Conservation (phyloP, 768 basidiomycete species). For the Podaxis pistillaris region DNA sequence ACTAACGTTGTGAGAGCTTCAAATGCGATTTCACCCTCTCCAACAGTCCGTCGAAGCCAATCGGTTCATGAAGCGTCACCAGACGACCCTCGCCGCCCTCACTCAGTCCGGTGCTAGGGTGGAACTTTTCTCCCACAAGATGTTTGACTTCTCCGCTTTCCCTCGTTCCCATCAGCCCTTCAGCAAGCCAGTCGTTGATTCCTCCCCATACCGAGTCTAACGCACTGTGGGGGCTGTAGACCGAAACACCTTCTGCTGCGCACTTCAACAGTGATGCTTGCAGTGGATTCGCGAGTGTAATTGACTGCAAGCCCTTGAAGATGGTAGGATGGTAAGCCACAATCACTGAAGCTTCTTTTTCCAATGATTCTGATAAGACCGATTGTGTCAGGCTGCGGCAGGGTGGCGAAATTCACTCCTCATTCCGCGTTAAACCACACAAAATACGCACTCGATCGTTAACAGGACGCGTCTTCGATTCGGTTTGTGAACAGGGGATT, state of each 20-base stretch:
- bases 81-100: slow-evolving; percentile 70
- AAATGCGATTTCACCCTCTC: slow-evolving; percentile 70
- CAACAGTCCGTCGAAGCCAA: slow-evolving; percentile 60
- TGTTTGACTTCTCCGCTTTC: slow-evolving; percentile 34
- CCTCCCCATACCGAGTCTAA: slow-evolving; percentile 84
- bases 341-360: slow-evolving; percentile 60
- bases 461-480: slow-evolving; percentile 52
- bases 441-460: slow-evolving; percentile 62
- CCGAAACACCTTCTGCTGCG: slow-evolving; percentile 77
- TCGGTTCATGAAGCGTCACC: slow-evolving; percentile 56
- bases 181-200: slow-evolving; percentile 87
- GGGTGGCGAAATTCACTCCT: slow-evolving; percentile 10
- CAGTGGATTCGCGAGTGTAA: slow-evolving; percentile 77
- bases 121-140: slow-evolving; percentile 41
- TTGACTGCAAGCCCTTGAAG: slow-evolving; percentile 68
- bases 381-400: slow-evolving; percentile 63
- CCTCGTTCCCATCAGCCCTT: slow-evolving; percentile 42
- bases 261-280: slow-evolving; percentile 80
- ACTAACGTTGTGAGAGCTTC: slow-evolving; percentile 33
- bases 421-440: background rate
- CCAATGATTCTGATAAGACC: slow-evolving; percentile 68
- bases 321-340: slow-evolving; percentile 86
- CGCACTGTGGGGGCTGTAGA: slow-evolving; percentile 87
- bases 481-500: slow-evolving; percentile 51
- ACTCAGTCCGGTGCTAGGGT: slow-evolving; percentile 29